Conservation (phyloP, 2,329 filamentous ascomycete genomes). For the Fusarium cicatricum region DNA sequence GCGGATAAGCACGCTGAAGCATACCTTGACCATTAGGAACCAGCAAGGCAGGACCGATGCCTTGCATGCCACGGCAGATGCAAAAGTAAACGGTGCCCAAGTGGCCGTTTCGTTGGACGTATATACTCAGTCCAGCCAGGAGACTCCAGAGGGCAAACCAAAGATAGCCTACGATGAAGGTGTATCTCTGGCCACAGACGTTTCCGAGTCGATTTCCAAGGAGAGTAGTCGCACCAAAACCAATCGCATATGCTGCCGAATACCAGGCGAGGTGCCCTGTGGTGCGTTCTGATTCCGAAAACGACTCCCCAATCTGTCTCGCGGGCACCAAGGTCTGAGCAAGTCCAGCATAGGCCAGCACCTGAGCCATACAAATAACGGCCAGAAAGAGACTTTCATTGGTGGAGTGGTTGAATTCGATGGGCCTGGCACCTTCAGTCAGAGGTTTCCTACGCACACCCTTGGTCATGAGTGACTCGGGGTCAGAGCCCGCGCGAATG, state of each 20-base stretch:
- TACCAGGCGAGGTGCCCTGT: slow-evolving; percentile 37
- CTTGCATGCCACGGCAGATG: slow-evolving; percentile 39
- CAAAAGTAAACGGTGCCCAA: slow-evolving; percentile 35
- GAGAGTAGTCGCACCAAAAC: slow-evolving; percentile 31
- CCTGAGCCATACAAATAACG: slow-evolving; percentile 39
- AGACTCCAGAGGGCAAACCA: slow-evolving; percentile 41
- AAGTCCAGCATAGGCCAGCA: slow-evolving; percentile 36
- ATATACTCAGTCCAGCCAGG: slow-evolving; percentile 33
- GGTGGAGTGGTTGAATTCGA: slow-evolving; percentile 39
- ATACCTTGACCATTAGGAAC: slow-evolving; percentile 38
- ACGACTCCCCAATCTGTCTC: slow-evolving; percentile 31
- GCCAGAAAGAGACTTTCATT: slow-evolving; percentile 38
- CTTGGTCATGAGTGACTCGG: slow-evolving; percentile 15
- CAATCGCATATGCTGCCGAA: slow-evolving; percentile 35
- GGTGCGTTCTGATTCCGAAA: slow-evolving; percentile 31
- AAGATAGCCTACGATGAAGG: slow-evolving; percentile 36
- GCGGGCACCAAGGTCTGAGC: slow-evolving; percentile 37
- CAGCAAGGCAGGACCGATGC: slow-evolving; percentile 36
- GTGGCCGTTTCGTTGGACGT: slow-evolving; percentile 16
- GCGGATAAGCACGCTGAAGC: slow-evolving; percentile 38
- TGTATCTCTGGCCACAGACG: slow-evolving; percentile 35
- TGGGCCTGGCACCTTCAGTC: slow-evolving; percentile 32
- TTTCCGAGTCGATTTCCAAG: slow-evolving; percentile 37
- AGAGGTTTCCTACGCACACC: slow-evolving; percentile 38
- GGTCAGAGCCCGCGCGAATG: slow-evolving; percentile 32